phyloP scores from a whole-genome alignment of 345 rosid species.

The Gossypium mustelinum region DNA sequence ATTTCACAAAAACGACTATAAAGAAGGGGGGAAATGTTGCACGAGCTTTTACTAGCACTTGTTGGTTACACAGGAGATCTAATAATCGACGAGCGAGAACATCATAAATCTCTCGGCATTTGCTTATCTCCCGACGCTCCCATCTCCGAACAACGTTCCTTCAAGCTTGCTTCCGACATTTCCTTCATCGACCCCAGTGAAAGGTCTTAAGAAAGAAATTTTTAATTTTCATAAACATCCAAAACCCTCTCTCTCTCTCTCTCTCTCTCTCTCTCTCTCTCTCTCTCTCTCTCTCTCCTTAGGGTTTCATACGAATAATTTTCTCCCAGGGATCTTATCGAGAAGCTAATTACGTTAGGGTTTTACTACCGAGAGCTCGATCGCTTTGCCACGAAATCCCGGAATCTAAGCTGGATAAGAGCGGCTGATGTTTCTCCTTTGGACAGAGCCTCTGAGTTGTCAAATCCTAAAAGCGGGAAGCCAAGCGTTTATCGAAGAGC shows the following conservation, averaged over 20 bases:
- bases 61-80: constrained; percentile 93
- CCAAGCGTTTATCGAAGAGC: constrained; percentile 82
- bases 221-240: background rate
- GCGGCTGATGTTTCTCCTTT: constrained; percentile 47
- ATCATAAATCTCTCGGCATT: constrained; percentile 52
- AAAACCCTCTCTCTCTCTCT: background rate
- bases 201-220: constrained; percentile 32
- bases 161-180: constrained; percentile 87
- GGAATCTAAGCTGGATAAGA: constrained; percentile 85
- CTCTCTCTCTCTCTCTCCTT: background rate
- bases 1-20: background rate
- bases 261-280: no score
- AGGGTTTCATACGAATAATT: background rate
- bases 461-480: constrained; percentile 29
- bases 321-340: constrained; percentile 68
- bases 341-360: constrained; percentile 74
- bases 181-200: constrained; percentile 86
- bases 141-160: constrained; percentile 59
- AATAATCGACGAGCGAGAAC: constrained; percentile 83
- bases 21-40: constrained; percentile 43
- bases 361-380: constrained; percentile 93
- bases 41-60: constrained; percentile 82
- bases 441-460: constrained; percentile 45
- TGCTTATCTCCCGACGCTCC: constrained; percentile 50
- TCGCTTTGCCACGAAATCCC: constrained; percentile 63